Conservation (phyloP, 2,329 filamentous ascomycete genomes). For the Pseudogymnoascus sp. region DNA sequence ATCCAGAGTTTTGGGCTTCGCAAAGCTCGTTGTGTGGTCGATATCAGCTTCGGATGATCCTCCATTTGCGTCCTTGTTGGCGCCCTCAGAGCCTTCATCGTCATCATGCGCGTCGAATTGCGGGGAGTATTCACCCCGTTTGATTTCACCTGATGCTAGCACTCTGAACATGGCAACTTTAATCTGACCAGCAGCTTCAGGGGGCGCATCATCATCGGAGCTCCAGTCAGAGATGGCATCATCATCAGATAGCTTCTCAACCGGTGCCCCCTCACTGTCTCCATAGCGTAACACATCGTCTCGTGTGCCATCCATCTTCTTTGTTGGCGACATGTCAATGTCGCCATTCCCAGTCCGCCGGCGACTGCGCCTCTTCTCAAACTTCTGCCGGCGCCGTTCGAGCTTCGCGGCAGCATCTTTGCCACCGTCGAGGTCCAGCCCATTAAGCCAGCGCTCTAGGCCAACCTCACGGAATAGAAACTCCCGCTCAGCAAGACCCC, state of each 20-base stretch:
- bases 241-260: slow-evolving; percentile 64
- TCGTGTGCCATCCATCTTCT: slow-evolving; percentile 26
- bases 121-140: slow-evolving; percentile 94
- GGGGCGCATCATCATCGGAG: slow-evolving; percentile 72
- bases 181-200: slow-evolving; percentile 93
- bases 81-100: slow-evolving; percentile 54
- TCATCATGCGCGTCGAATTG: slow-evolving; percentile 97
- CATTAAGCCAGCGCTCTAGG: slow-evolving; percentile 91
- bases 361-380: slow-evolving; percentile 58
- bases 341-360: slow-evolving; percentile 45
- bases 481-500: slow-evolving; percentile 89
- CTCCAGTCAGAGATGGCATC: slow-evolving; percentile 66
- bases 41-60: slow-evolving; percentile 68
- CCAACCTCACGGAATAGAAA: slow-evolving; percentile 97
- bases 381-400: slow-evolving; percentile 79
- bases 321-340: slow-evolving; percentile 29
- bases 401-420: slow-evolving; percentile 84
- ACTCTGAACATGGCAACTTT: slow-evolving; percentile 96
- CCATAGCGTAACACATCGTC: slow-evolving; percentile 71
- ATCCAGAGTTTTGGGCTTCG: slow-evolving; percentile 90
- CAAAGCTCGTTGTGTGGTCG: slow-evolving; percentile 96
- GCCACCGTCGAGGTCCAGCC: slow-evolving; percentile 79
- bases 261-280: slow-evolving; percentile 62
- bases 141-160: slow-evolving; percentile 90
- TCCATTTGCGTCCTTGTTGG: slow-evolving; percentile 42